Percentiles rank a stretch among this genome's conserved stretches.
Conservation (phyloP, 139 green algal species). For the Micractinium sp. region DNA sequence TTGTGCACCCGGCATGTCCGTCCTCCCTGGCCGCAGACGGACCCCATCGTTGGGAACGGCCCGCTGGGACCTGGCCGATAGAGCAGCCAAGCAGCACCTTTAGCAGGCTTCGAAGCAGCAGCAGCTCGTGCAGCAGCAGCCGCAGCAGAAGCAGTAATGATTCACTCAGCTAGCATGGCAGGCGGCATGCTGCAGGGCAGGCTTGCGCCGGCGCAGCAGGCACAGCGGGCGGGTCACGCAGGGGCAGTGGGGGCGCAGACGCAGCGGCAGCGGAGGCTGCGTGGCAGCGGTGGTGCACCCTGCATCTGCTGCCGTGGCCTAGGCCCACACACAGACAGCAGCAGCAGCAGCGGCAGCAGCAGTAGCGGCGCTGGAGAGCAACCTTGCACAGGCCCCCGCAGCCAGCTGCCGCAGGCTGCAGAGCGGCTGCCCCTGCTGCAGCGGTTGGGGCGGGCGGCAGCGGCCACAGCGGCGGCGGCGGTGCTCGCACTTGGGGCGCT, state of each 20-base stretch:
- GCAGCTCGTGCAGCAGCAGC: not conserved
- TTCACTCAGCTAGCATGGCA: not conserved
- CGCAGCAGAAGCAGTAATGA: not conserved
- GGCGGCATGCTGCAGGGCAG: not conserved
- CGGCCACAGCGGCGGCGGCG: conserved; percentile 5
- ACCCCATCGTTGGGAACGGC: conserved; percentile 18
- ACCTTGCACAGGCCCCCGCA: not conserved
- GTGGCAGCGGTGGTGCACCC: not conserved
- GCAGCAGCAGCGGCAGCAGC: not conserved
- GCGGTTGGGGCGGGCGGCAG: not conserved
- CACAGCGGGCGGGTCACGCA: not conserved
- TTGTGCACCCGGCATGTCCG: not conserved
- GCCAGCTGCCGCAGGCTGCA: no score
- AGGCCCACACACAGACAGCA: not conserved
- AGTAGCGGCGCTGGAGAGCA: not conserved
- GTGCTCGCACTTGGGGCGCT: not conserved
- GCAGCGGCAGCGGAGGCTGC: not conserved
- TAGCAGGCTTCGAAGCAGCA: not conserved
- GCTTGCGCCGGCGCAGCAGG: not conserved
- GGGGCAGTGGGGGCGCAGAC: not conserved
- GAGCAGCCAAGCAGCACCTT: not conserved
- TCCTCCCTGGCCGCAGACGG: not conserved
- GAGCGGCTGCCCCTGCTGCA: not conserved
- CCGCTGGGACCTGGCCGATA: not conserved
- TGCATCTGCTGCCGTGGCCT: no score